Evolutionary conservation across 2,329 filamentous ascomycete genomes (phyloP).

Genomic region (Thermomyces lanuginosus): DNA sequence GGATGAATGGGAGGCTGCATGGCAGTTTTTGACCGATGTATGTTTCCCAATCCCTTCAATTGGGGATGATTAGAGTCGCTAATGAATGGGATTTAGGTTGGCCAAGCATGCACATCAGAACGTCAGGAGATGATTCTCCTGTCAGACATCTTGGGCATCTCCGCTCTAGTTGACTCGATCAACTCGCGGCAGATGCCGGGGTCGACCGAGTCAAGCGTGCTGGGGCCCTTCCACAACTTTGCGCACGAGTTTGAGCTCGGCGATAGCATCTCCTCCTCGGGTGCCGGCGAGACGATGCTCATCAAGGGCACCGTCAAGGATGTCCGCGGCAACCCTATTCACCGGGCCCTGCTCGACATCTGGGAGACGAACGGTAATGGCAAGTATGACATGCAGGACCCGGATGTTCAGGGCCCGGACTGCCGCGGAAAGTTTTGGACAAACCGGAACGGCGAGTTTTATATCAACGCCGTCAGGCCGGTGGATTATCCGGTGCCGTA

Average conservation of each 20-base stretch:
- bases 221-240: constrained; percentile 45
- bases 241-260: too few relatives aligned
- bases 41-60: too few relatives aligned
- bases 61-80: constrained; percentile 60
- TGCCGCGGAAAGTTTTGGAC: constrained; percentile 55
- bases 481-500: constrained; percentile 74
- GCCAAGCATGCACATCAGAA: constrained; percentile 15
- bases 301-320: constrained; percentile 59
- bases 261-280: constrained; percentile 27
- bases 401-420: constrained; percentile 45
- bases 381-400: constrained; percentile 67
- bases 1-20: constrained; percentile 60
- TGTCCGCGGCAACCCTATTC: constrained; percentile 44
- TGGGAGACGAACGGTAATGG: constrained; percentile 52
- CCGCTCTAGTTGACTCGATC: constrained; percentile 64
- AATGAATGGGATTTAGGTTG: constrained; percentile 47
- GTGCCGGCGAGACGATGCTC: constrained; percentile 49
- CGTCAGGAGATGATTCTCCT: constrained; percentile 2
- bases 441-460: constrained; percentile 59
- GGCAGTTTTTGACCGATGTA: constrained; percentile 53
- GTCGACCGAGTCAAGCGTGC: constrained; percentile 61
- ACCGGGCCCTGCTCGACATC: constrained; percentile 56
- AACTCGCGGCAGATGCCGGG: constrained; percentile 61
- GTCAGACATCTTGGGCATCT: constrained; percentile 56
- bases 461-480: constrained; percentile 71